Evolutionary conservation across 2,329 filamentous ascomycete genomes (phyloP), one percentile per base, ranked within the genome.

Genomic region (Fusarium sp.): DNA sequence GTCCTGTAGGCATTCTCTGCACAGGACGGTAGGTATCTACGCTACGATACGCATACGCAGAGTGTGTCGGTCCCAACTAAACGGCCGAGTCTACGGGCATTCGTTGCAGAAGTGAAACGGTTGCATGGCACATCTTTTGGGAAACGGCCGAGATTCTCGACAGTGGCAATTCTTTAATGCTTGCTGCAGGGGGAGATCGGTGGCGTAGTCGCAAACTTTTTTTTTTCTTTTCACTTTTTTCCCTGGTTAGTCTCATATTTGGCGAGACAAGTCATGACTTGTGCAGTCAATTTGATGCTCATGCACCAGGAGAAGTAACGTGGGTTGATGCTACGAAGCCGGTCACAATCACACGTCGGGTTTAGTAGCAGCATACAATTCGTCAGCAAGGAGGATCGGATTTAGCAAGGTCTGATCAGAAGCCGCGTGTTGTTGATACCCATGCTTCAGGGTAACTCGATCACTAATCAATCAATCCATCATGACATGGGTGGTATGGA

Each of bases 141-240:
- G 31, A 40, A 63, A 56, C 37, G 50, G 31, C 50, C 50, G 56
- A 58, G 31, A 40, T 56, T 64, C 62, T 64, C 18, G 54, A 59
- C 24, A 38, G 62, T 64, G 62, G 62, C 62, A 34, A 57, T 42
- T 60, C 62, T 59, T 31, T 42, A 50, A 42, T 42, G 54, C 62
- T 60, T 37, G 57, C 50, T 64, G 62, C 62, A 64, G 50, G 52
- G 38, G 52, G 31, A 74, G 59, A 73, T 69, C 64, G 71, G 72
- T 74, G 72, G 72, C 72, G 72, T 67, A 70, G 57, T 47, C 54
- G 29, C 38, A 61, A 64, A 42, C 60, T 40, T 63, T 72, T 62
- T 50, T 70, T 42, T 42, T 61, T 42, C 40, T 52, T 20, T 13
- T 54, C 16, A n/a, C 24, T 11, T 20, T 66, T 37, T 62, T 71